Conservation (phyloP, 495 filamentous ascomycete genomes). For the Annulohypoxylon moriforme region DNA sequence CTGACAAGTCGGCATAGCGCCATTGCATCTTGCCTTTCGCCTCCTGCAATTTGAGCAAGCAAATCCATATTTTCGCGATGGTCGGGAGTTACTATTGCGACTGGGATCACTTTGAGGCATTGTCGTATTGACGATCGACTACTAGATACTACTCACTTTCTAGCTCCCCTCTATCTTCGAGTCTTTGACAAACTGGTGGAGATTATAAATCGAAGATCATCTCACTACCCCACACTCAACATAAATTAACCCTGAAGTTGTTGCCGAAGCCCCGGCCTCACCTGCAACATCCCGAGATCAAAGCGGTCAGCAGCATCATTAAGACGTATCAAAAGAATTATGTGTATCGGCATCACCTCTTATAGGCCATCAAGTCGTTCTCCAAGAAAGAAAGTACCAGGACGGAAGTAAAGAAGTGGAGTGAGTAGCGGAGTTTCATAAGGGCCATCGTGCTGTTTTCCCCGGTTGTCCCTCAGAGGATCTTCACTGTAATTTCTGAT, state of each 20-base stretch:
- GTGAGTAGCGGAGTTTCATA: not conserved
- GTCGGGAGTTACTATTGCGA: slow-evolving; percentile 12
- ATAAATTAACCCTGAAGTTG: not conserved
- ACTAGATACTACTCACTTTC: not conserved
- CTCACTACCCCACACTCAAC: not conserved
- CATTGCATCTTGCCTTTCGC: slow-evolving; percentile 1
- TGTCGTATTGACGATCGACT: not conserved
- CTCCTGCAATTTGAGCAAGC: slow-evolving; percentile 20
- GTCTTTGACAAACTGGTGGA: not conserved
- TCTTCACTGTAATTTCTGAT: not conserved
- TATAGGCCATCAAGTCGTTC: not conserved
- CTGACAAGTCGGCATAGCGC: slow-evolving; percentile 18
- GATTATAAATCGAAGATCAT: slow-evolving; percentile 1
- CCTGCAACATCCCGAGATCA: not conserved
- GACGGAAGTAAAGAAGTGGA: not conserved
- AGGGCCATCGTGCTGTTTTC: not conserved
- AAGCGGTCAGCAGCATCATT: not conserved
- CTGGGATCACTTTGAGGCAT: slow-evolving; percentile 1
- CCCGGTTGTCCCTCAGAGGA: not conserved
- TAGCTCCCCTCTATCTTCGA: not conserved
- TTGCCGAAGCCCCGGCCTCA: not conserved
- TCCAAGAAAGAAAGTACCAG: not conserved
- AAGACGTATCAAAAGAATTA: not conserved
- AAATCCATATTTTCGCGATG: slow-evolving; percentile 21
- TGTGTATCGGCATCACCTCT: not conserved